Evolutionary conservation across 805 yeast genomes (phyloP).

Genomic region (Candida nonsorbophila): DNA sequence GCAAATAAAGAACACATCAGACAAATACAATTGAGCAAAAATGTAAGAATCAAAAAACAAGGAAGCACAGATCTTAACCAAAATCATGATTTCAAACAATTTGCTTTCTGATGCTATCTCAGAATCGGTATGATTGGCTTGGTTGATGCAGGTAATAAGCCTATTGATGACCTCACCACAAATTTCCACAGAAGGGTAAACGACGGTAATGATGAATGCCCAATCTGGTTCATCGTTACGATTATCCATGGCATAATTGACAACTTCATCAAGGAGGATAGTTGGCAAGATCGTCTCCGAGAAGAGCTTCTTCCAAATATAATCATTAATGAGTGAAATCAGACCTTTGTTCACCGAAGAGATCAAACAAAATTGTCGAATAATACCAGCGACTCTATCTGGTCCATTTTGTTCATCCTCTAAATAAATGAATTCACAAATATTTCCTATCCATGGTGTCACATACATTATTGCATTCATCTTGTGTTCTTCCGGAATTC

Average conservation of each 20-base stretch:
- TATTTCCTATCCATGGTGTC: slow-evolving; percentile 72
- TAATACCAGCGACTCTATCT: slow-evolving; percentile 52
- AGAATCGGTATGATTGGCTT: slow-evolving; percentile 40
- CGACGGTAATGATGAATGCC: slow-evolving; percentile 56
- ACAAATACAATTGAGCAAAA: slow-evolving; percentile 58
- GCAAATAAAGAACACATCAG: slow-evolving; percentile 66
- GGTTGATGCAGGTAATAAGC: slow-evolving; percentile 49
- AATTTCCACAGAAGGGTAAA: slow-evolving; percentile 70
- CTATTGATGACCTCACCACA: slow-evolving; percentile 60
- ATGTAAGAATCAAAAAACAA: slow-evolving; percentile 66
- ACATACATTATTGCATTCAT: slow-evolving; percentile 46
- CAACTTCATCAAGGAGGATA: slow-evolving; percentile 65
- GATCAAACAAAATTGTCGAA: slow-evolving; percentile 57
- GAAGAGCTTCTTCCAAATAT: slow-evolving; percentile 65
- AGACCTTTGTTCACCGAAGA: slow-evolving; percentile 46
- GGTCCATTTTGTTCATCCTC: slow-evolving; percentile 55
- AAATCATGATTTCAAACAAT: slow-evolving; percentile 68
- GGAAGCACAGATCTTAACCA: slow-evolving; percentile 58
- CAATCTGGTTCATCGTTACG: slow-evolving; percentile 72
- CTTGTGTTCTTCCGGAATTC: slow-evolving; percentile 26
- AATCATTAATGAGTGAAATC: slow-evolving; percentile 50
- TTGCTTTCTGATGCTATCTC: slow-evolving; percentile 37
- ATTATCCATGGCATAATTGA: slow-evolving; percentile 68
- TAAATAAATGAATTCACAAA: slow-evolving; percentile 52
- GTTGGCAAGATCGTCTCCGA: slow-evolving; percentile 54